Evolutionary conservation across 2,329 filamentous ascomycete genomes (phyloP).

Genomic region (Cladosporium halotolerans): DNA sequence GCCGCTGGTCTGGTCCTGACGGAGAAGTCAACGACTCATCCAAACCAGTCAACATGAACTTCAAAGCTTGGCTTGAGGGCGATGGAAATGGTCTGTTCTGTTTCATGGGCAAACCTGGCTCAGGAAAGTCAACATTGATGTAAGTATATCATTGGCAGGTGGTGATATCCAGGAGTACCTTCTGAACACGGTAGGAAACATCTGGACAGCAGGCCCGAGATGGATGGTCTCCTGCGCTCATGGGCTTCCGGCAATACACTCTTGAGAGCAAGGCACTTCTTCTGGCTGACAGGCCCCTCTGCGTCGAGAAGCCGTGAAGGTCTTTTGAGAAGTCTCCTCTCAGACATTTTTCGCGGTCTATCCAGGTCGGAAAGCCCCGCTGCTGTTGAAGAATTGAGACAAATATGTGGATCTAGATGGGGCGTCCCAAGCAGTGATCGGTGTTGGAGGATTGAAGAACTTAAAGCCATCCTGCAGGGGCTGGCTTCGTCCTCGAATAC

Average conservation of each 20-base stretch:
- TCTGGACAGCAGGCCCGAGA: background rate
- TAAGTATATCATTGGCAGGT: background rate
- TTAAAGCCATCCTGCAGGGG: background rate
- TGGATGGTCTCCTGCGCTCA: background rate
- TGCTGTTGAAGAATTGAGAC: background rate
- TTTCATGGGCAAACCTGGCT: slow-evolving; percentile 12
- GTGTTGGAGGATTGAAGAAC: background rate
- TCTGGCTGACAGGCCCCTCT: background rate
- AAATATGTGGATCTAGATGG: background rate
- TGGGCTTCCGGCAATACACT: background rate
- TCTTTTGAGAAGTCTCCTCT: background rate
- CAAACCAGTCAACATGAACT: too few species aligned
- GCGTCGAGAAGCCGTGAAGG: background rate
- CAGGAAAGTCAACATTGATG: slow-evolving; percentile 14
- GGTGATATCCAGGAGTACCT: too few species aligned
- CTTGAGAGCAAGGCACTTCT: background rate
- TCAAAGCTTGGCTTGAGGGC: too few species aligned
- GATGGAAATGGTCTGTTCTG: too few species aligned
- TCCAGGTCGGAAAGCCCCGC: background rate
- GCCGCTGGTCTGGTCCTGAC: too few species aligned
- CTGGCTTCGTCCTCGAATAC: background rate
- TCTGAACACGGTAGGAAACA: background rate
- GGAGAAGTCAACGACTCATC: too few species aligned
- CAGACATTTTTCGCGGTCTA: background rate
- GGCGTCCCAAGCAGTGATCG: background rate